A percentile compares a stretch with the other conserved stretches of the same genome.
phyloP scores from a whole-genome alignment of 1,284 basidiomycete genomes.

The Megacollybia platyphylla region DNA sequence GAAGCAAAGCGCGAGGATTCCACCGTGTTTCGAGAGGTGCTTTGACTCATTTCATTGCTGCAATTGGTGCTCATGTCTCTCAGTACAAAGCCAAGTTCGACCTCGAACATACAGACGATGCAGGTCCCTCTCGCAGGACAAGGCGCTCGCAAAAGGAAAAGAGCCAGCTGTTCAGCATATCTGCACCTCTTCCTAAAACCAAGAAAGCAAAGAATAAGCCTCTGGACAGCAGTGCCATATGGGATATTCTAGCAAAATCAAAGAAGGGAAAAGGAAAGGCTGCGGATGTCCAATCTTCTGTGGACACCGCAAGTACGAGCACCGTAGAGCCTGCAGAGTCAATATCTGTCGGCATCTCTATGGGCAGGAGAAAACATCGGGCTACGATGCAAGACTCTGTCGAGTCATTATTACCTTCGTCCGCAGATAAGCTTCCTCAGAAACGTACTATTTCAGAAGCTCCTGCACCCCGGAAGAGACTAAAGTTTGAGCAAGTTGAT shows the following conservation, averaged over 20 bases:
- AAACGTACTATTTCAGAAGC: too few relatives aligned
- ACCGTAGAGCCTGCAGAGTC: slow-evolving; percentile 5
- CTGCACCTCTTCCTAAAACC: background rate
- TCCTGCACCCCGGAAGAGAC: too few relatives aligned
- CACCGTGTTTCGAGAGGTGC: slow-evolving; percentile 59
- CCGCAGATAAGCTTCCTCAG: too few relatives aligned
- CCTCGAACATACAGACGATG: slow-evolving; percentile 16
- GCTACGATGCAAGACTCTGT: too few relatives aligned
- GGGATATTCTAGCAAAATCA: slow-evolving; percentile 13
- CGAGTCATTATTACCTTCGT: too few relatives aligned
- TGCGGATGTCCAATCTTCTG: too few relatives aligned
- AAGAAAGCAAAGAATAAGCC: background rate
- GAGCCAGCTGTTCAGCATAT: background rate
- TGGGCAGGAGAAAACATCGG: too few relatives aligned
- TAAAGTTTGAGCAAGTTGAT: too few relatives aligned
- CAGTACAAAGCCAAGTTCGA: slow-evolving; percentile 59
- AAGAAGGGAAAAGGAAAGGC: slow-evolving; percentile 9
- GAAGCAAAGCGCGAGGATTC: slow-evolving; percentile 65
- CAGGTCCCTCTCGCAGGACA: background rate
- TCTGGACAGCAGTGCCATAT: slow-evolving; percentile 7
- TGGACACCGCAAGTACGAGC: too few relatives aligned
- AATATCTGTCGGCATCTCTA: slow-evolving; percentile 1
- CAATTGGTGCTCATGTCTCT: slow-evolving; percentile 7
- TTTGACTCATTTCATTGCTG: slow-evolving; percentile 12
- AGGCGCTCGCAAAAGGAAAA: background rate